Evolutionary conservation across 2,329 filamentous ascomycete species (phyloP), one percentile per base, ranked within the genome.

Genomic region (Fusarium lyarnte): DNA sequence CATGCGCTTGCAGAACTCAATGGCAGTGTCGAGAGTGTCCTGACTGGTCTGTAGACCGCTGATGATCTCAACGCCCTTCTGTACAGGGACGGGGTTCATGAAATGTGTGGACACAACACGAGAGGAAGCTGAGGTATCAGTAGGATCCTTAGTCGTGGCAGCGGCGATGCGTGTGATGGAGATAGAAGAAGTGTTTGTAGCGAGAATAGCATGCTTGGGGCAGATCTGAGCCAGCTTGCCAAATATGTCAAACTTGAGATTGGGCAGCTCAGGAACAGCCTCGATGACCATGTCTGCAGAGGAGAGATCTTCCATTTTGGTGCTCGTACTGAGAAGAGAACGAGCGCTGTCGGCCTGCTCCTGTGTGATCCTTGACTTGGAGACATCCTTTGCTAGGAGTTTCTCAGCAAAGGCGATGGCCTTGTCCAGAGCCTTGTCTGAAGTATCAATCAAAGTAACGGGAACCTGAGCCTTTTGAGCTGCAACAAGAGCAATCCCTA

Each of bases 101-200:
- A 99, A 99, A 83, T 99, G 96, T 21, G 96, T 98, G 57, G 94
- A 94, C 61, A 99, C 90, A 14, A 99, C 96, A 52, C 96, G 92
- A 10, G 94, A 95, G 46, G 94, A 92, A 43, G 91, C 93, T 46
- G 91, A 92, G 29, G 93, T 91, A 78, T 97, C 93, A 23, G 85
- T 95, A 2, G 94, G 92, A 79, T 97, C 90, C 62, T 87, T 86
- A 31, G 91, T 92, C 2, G 95, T 95, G 14, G 95, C 90, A 7
- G 96, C 95, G 25, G 96, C 96, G 78, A 99, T 98, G 79, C 92
- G 93, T 46, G 96, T 99, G 81, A 99, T 98, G 68, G 94, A 95
- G 80, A 99, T 99, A 69, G 94, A 97, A n/a, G 94, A 97, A 11
- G 96, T 99, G 85, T 99, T 99, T 70, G 96, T 99, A 9, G 96